Conservation (phyloP, 1,284 basidiomycete species). For the Puccinia hordei region DNA sequence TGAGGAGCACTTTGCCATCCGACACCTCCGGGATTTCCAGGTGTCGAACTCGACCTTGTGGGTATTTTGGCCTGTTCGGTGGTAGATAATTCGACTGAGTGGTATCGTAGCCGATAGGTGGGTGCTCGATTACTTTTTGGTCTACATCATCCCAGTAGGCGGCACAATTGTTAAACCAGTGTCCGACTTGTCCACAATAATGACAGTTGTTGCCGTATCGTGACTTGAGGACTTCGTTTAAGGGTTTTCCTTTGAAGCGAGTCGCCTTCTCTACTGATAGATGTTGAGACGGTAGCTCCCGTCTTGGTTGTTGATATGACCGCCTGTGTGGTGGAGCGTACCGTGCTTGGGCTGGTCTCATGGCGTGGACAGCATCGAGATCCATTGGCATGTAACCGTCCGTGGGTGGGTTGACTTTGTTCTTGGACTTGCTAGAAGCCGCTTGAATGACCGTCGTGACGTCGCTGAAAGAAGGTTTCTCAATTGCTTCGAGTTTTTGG, state of each 20-base stretch:
- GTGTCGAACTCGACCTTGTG: background rate
- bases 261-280: background rate
- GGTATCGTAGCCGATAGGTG: no score
- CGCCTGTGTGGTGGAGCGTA: background rate
- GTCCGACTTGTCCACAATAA: no score
- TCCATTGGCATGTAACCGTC: background rate
- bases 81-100: background rate
- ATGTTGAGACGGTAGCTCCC: slow-evolving; percentile 63
- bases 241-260: background rate
- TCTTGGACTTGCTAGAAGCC: background rate
- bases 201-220: no score
- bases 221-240: no score
- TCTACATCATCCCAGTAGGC: background rate
- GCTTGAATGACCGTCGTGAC: background rate
- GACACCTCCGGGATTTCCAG: background rate
- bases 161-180: no score
- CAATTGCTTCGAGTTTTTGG: background rate
- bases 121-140: no score
- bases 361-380: background rate
- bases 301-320: slow-evolving; percentile 54
- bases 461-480: background rate
- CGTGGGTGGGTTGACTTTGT: no score
- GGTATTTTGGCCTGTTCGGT: background rate
- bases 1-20: background rate
- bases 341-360: background rate